Conservation (phyloP, 2,329 filamentous ascomycete genomes). For the Pseudogymnoascus pannorum region DNA sequence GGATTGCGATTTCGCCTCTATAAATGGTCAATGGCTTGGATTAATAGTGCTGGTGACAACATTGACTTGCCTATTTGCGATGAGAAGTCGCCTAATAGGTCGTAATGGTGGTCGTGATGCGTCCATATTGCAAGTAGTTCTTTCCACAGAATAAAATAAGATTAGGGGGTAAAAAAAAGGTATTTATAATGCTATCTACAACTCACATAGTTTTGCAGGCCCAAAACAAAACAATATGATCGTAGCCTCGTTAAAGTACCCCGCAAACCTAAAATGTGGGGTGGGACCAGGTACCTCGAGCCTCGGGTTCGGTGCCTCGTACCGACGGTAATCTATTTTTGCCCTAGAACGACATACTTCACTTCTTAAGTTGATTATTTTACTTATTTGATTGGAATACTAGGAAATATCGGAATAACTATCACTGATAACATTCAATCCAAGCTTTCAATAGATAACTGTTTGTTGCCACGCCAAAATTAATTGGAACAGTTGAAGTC, state of each 20-base stretch:
- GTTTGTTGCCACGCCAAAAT: neutral
- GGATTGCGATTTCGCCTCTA: constrained; percentile 57
- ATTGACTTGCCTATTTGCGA: constrained; percentile 42
- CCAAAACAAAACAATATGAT: neutral
- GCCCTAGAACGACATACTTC: neutral
- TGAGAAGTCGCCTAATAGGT: constrained; percentile 42
- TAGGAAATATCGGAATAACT: neutral
- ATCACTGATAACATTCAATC: neutral
- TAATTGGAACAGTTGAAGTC: neutral
- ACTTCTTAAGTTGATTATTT: neutral
- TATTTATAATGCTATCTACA: neutral
- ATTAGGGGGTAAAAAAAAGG: neutral
- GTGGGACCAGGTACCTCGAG: neutral
- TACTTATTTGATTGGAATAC: neutral
- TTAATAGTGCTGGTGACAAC: neutral
- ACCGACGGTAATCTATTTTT: neutral
- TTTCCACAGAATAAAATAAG: neutral
- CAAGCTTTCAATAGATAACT: neutral
- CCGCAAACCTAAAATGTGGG: neutral
- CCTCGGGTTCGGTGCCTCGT: neutral
- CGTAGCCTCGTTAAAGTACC: neutral
- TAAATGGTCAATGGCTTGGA: neutral
- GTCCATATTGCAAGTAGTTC: neutral
- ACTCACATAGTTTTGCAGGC: neutral
- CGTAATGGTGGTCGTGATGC: constrained; percentile 10